phyloP scores from a whole-genome alignment of 2,329 filamentous ascomycete species.

The Thermoascus crustaceus region DNA sequence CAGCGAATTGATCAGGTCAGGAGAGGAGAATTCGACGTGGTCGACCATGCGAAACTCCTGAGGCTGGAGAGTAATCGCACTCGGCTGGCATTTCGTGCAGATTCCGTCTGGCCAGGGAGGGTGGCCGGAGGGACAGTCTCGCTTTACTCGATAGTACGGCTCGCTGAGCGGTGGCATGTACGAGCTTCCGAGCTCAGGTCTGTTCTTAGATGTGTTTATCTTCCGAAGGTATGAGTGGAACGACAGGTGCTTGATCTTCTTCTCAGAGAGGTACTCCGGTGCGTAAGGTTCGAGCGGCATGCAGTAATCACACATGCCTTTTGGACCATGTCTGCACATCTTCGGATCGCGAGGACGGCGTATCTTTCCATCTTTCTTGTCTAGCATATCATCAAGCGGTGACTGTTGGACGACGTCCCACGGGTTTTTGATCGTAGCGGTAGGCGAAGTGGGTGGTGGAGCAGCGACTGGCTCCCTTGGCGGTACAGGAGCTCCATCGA shows the following conservation, averaged over 20 bases:
- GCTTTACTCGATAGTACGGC: slow-evolving; percentile 82
- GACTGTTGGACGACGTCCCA: slow-evolving; percentile 93
- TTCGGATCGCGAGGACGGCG: slow-evolving; percentile 62
- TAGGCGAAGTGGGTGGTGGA: slow-evolving; percentile 51
- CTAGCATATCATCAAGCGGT: slow-evolving; percentile 73
- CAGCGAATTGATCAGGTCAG: slow-evolving; percentile 76
- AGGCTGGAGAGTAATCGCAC: slow-evolving; percentile 88
- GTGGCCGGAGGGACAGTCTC: slow-evolving; percentile 86
- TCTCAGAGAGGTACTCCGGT: slow-evolving; percentile 77
- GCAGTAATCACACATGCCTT: slow-evolving; percentile 99
- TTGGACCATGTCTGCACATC: slow-evolving; percentile 92
- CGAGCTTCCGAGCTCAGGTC: slow-evolving; percentile 83
- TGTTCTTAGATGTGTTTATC: slow-evolving; percentile 93
- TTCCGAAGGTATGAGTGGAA: slow-evolving; percentile 94
- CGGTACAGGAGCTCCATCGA: slow-evolving; percentile 30
- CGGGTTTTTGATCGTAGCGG: slow-evolving; percentile 66
- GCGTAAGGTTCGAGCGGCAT: slow-evolving; percentile 95
- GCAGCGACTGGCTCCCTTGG: slow-evolving; percentile 54
- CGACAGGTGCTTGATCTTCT: slow-evolving; percentile 97
- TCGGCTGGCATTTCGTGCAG: slow-evolving; percentile 96
- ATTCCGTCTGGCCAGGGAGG: slow-evolving; percentile 92
- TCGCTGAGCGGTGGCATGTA: slow-evolving; percentile 94
- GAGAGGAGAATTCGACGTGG: slow-evolving; percentile 89
- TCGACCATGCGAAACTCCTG: slow-evolving; percentile 96
- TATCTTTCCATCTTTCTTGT: slow-evolving; percentile 87